phyloP scores from a whole-genome alignment of 2,329 filamentous ascomycete species.

The Epichloe elymi region DNA sequence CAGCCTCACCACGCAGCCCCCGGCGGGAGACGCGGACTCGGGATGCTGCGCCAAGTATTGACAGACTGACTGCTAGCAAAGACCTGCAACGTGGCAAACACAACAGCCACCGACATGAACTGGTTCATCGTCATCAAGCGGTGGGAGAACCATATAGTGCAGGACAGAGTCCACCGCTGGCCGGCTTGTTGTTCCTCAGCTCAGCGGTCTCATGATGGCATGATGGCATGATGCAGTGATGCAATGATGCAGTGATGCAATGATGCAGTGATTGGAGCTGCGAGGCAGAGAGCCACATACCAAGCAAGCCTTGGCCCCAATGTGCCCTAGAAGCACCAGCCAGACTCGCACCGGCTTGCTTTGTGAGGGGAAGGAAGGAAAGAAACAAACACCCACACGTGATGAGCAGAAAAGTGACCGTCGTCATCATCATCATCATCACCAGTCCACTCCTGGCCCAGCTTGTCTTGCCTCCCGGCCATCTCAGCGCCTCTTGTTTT shows the following conservation, averaged over 20 bases:
- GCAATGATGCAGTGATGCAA: constrained; percentile 1
- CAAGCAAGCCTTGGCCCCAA: neutral
- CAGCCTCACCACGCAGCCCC: neutral
- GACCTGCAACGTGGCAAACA: neutral
- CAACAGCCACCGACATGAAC: neutral
- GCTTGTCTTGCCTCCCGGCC: too few species aligned
- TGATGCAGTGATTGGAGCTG: neutral
- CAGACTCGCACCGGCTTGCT: neutral
- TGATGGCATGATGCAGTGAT: constrained; percentile 1
- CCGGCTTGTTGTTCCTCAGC: neutral
- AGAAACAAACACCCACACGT: neutral
- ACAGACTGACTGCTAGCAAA: neutral
- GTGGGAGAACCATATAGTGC: neutral
- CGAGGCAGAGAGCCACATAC: constrained; percentile 1
- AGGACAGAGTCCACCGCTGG: too few species aligned
- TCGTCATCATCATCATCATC: neutral
- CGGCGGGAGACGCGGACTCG: neutral
- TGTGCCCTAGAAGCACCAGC: neutral
- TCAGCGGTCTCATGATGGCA: constrained; percentile 1
- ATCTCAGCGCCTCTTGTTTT: neutral
- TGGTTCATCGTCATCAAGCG: neutral
- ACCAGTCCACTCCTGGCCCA: neutral
- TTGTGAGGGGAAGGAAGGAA: neutral
- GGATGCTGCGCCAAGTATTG: neutral
- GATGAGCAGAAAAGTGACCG: neutral